phyloP scores from a whole-genome alignment of 108 stramenopile species.

The Pseudonitzschia pungens region DNA sequence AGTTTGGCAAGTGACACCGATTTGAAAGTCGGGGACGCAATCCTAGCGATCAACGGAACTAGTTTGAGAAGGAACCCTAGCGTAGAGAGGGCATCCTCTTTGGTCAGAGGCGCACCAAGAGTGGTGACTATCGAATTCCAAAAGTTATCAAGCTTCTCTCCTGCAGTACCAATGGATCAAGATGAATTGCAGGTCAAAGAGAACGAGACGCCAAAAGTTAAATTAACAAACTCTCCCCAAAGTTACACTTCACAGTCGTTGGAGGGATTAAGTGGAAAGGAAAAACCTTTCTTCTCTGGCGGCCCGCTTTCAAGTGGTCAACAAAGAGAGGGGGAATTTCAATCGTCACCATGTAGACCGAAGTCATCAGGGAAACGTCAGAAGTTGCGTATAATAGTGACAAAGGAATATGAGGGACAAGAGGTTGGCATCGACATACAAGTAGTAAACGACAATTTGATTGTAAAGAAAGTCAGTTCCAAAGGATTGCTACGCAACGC shows the following conservation, averaged over 20 bases:
- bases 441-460: conserved; percentile 7
- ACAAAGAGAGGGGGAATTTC: neutral
- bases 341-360: neutral
- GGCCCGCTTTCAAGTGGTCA: neutral
- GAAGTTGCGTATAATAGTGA: conserved; percentile 20
- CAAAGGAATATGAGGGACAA: conserved; percentile 8
- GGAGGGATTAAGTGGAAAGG: neutral
- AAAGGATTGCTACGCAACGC: conserved; percentile 19
- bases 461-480: conserved; percentile 15
- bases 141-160: conserved; percentile 10
- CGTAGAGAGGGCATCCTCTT: neutral
- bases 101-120: conserved; percentile 8
- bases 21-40: conserved; percentile 34
- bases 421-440: conserved; percentile 21
- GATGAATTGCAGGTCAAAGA: neutral
- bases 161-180: neutral
- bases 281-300: neutral
- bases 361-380: neutral
- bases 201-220: neutral
- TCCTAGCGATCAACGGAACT: conserved; percentile 34
- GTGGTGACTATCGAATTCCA: conserved; percentile 17
- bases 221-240: neutral
- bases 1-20: neutral
- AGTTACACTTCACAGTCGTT: neutral
- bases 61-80: conserved; percentile 22